Conservation (phyloP, 2,329 filamentous ascomycete species). For the Hypoxylon sp. region DNA sequence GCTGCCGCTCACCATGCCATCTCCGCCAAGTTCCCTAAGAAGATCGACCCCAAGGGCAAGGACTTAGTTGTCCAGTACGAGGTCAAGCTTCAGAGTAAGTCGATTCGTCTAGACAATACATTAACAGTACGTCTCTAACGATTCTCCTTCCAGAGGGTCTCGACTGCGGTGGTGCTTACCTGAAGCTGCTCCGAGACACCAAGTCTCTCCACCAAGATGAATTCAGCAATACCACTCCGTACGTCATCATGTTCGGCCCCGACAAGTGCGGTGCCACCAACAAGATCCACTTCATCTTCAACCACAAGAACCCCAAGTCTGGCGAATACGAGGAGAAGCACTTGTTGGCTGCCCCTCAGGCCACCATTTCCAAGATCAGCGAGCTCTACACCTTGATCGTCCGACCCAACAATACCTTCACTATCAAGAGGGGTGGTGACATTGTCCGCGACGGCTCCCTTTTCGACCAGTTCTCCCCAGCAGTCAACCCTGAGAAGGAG, state of each 20-base stretch:
- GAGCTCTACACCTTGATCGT: conserved; percentile 97
- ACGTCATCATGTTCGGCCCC: conserved; percentile 99
- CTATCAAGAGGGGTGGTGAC: conserved; percentile 92
- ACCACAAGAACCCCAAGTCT: conserved; percentile 99
- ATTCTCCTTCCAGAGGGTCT: conserved; percentile 76
- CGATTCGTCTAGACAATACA: conserved; percentile 7
- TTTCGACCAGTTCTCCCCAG: conserved; percentile 89
- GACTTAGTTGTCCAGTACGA: conserved; percentile 98
- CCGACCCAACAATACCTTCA: conserved; percentile 94
- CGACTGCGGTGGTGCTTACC: conserved; percentile 97
- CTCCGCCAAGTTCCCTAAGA: conserved; percentile 97
- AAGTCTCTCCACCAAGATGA: conserved; percentile 96
- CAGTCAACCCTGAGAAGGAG: conserved; percentile 95
- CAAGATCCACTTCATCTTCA: conserved; percentile 99
- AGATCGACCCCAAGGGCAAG: conserved; percentile 97
- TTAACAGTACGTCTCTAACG: conserved; percentile 51
- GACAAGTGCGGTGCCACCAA: conserved; percentile 99
- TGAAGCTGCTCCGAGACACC: conserved; percentile 99
- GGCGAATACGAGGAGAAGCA: conserved; percentile 99
- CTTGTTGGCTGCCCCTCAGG: conserved; percentile 83
- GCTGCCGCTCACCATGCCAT: conserved; percentile 98
- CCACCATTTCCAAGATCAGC: conserved; percentile 90
- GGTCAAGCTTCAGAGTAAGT: conserved; percentile 97
- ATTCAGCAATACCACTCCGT: conserved; percentile 97
- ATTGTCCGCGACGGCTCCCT: conserved; percentile 90